phyloP scores from a whole-genome alignment of 2,329 filamentous ascomycete species.

The Scedosporium apiospermum region DNA sequence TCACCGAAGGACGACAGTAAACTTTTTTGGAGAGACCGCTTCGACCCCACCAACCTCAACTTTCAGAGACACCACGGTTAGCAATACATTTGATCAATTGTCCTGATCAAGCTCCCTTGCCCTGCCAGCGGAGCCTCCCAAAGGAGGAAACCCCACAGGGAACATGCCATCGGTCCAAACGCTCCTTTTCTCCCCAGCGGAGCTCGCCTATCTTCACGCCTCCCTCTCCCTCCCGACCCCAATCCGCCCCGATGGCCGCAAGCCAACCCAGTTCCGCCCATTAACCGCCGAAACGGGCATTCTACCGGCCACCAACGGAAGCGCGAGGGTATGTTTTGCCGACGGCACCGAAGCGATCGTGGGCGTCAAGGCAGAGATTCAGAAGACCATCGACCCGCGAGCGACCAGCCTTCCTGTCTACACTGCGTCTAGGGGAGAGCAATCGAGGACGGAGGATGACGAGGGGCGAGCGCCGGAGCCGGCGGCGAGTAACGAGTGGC shows the following conservation, averaged over 20 bases:
- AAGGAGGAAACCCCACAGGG: neutral
- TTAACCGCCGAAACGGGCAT: constrained; percentile 85
- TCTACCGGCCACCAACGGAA: constrained; percentile 81
- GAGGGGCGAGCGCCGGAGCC: constrained; percentile 17
- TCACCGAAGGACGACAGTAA: no score
- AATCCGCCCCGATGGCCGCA: constrained; percentile 80
- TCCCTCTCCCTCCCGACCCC: constrained; percentile 75
- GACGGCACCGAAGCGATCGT: constrained; percentile 96
- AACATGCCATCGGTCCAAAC: constrained; percentile 54
- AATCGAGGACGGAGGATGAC: constrained; percentile 26
- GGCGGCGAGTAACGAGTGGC: constrained; percentile 53
- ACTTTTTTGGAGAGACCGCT: no score
- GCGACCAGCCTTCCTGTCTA: constrained; percentile 17
- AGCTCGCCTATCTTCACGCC: constrained; percentile 89
- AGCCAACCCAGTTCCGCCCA: constrained; percentile 79
- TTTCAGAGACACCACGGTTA: no score
- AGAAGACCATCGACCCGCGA: constrained; percentile 45
- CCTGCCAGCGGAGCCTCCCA: neutral
- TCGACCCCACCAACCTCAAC: no score
- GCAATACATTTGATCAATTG: no score
- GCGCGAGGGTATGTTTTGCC: constrained; percentile 84
- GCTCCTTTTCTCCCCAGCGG: constrained; percentile 81
- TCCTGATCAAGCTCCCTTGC: no score
- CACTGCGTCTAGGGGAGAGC: constrained; percentile 17
- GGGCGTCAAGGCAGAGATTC: constrained; percentile 90